phyloP scores from a whole-genome alignment of 768 basidiomycete species.

The Rhodotorula graminis region DNA sequence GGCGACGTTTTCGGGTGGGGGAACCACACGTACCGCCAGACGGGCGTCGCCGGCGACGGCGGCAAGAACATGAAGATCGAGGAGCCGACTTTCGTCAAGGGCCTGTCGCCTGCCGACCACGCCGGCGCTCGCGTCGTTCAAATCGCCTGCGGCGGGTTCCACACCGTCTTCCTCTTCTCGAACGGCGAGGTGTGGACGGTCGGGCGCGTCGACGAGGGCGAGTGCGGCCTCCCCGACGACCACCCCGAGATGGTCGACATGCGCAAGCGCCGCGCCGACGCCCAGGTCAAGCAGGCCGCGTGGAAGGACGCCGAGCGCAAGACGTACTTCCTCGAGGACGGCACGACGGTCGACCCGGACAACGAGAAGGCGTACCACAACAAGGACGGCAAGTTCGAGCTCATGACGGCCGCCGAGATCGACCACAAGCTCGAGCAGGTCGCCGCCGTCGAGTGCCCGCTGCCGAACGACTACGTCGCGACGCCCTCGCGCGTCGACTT shows the following conservation, averaged over 20 bases:
- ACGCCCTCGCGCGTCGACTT: constrained; percentile 47
- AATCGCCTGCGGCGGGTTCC: constrained; percentile 79
- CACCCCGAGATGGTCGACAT: constrained; percentile 47
- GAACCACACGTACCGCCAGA: constrained; percentile 75
- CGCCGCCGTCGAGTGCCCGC: constrained; percentile 39
- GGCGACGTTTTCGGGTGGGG: constrained; percentile 94
- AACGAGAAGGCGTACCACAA: neutral
- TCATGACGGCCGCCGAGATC: constrained; percentile 31
- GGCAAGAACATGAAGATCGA: constrained; percentile 49
- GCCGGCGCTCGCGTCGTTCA: constrained; percentile 52
- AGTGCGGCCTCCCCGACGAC: constrained; percentile 61
- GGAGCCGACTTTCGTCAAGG: constrained; percentile 54
- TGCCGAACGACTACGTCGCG: constrained; percentile 46
- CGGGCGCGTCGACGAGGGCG: constrained; percentile 76
- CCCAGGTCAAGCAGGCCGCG: constrained; percentile 33
- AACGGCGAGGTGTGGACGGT: constrained; percentile 79
- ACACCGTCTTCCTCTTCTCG: constrained; percentile 80
- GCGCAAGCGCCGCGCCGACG: constrained; percentile 43
- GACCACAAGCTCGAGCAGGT: constrained; percentile 40
- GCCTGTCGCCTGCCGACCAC: constrained; percentile 46
- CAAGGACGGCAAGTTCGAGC: neutral
- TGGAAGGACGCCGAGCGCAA: constrained; percentile 17
- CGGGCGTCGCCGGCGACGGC: constrained; percentile 52
- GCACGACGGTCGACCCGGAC: neutral
- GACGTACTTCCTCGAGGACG: constrained; percentile 21